A percentile compares a stretch with the other conserved stretches of the same genome.
Evolutionary conservation across 768 basidiomycete genomes (phyloP).

Genomic region (Phylloporus scabripes): DNA sequence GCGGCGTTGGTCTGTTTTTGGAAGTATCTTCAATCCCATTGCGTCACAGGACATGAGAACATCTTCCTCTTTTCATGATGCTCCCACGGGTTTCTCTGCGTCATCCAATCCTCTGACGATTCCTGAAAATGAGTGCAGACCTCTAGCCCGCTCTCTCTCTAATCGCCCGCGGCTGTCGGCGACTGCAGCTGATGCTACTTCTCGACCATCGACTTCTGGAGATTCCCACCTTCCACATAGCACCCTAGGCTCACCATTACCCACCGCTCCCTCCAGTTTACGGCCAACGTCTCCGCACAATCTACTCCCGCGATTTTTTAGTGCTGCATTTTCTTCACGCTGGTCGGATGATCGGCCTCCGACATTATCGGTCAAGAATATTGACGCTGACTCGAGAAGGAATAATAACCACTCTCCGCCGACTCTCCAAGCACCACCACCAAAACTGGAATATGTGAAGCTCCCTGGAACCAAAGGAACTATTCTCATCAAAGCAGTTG

Average conservation of each 20-base stretch:
- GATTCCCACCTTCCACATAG: conserved; percentile 23
- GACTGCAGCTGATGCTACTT: conserved; percentile 9
- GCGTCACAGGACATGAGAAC: conserved; percentile 23
- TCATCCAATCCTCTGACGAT: conserved; percentile 17
- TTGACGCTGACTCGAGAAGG: conserved; percentile 39
- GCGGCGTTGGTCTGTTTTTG: conserved; percentile 70
- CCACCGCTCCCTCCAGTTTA: conserved; percentile 27
- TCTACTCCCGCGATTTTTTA: conserved; percentile 67
- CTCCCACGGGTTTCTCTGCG: conserved; percentile 15
- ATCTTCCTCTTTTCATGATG: conserved; percentile 23
- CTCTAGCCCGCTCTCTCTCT: conserved; percentile 26
- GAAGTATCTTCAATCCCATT: conserved; percentile 37
- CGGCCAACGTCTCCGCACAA: conserved; percentile 44
- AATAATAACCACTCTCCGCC: conserved; percentile 29
- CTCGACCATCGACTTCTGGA: conserved; percentile 35
- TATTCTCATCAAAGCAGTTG: conserved; percentile 77
- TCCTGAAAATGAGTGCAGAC: conserved; percentile 13
- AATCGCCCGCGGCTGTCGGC: conserved; percentile 12
- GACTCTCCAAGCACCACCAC: conserved; percentile 56
- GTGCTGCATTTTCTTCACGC: conserved; percentile 54
- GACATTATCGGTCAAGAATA: conserved; percentile 30
- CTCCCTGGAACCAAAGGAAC: conserved; percentile 88
- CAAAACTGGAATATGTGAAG: conserved; percentile 89
- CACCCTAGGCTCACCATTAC: conserved; percentile 15
- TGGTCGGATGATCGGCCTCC: conserved; percentile 53